Conservation (phyloP, 2,329 filamentous ascomycete species). For the Coleophoma crateriformis region DNA sequence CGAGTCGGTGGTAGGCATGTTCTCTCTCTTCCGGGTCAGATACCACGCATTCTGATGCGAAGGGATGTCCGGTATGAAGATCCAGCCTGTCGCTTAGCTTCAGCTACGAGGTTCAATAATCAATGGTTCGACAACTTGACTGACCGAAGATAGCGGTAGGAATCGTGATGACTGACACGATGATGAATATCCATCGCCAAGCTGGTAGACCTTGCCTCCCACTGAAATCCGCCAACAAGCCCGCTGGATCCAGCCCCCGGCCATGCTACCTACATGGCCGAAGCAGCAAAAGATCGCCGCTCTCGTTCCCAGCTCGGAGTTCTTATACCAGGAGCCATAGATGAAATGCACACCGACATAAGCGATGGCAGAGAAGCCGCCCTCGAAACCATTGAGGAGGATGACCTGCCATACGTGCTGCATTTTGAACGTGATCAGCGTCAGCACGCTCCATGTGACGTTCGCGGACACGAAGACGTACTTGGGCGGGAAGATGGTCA, state of each 20-base stretch:
- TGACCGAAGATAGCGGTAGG: slow-evolving; percentile 34
- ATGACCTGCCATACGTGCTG: slow-evolving; percentile 37
- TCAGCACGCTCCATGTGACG: slow-evolving; percentile 36
- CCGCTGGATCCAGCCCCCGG: slow-evolving; percentile 40
- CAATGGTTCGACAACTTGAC: background rate
- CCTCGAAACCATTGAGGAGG: slow-evolving; percentile 37
- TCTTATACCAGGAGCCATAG: slow-evolving; percentile 38
- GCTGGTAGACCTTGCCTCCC: slow-evolving; percentile 31
- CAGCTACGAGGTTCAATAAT: too few species aligned
- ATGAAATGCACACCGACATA: slow-evolving; percentile 39
- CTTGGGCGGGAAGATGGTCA: slow-evolving; percentile 31
- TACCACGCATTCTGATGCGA: slow-evolving; percentile 35
- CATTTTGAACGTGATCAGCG: slow-evolving; percentile 36
- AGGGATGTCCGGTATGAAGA: slow-evolving; percentile 38
- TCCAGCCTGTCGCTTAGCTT: slow-evolving; percentile 27
- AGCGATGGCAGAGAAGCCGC: slow-evolving; percentile 36
- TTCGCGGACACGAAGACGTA: slow-evolving; percentile 38
- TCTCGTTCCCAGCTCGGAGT: slow-evolving; percentile 33
- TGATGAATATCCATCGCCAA: slow-evolving; percentile 38
- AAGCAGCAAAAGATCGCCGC: slow-evolving; percentile 36
- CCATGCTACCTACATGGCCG: slow-evolving; percentile 37
- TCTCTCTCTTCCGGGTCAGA: slow-evolving; percentile 29
- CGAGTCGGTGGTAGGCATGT: slow-evolving; percentile 30
- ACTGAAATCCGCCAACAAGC: slow-evolving; percentile 29
- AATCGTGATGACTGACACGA: slow-evolving; percentile 35